Evolutionary conservation across 768 basidiomycete genomes (phyloP).

Genomic region (Kwoniella sp.): DNA sequence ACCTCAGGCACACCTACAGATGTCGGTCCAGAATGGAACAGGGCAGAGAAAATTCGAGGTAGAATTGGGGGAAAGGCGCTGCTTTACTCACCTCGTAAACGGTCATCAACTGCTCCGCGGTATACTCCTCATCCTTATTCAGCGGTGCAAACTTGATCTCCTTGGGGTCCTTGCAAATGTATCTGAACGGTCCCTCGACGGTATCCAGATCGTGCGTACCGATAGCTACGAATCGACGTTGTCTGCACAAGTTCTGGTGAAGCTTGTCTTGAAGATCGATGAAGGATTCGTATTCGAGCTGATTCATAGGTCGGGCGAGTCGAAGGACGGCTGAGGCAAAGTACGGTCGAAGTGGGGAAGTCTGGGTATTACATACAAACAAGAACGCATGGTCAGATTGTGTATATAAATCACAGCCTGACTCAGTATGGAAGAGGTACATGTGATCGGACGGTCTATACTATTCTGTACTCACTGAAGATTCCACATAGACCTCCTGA

Average conservation of each 20-base stretch:
- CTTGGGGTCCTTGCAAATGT: conserved; percentile 62
- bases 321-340: conserved; percentile 90
- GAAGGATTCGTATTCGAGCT: conserved; percentile 88
- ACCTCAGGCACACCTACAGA: too few species aligned
- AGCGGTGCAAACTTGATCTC: conserved; percentile 90
- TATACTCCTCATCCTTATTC: conserved; percentile 74
- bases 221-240: conserved; percentile 87
- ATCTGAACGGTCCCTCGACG: conserved; percentile 74
- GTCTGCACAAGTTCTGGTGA: conserved; percentile 90
- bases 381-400: too few species aligned
- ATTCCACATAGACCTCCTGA: conserved; percentile 68
- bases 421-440: too few species aligned
- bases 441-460: too few species aligned
- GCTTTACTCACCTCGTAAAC: conserved; percentile 76
- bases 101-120: conserved; percentile 87
- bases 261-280: conserved; percentile 99
- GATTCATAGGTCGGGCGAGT: conserved; percentile 78
- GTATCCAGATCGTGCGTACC: conserved; percentile 97
- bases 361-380: too few species aligned
- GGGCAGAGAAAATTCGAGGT: too few species aligned
- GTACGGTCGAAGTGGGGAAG: conserved; percentile 78
- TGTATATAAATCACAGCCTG: too few species aligned
- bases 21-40: too few species aligned
- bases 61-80: too few species aligned
- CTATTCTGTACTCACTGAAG: conserved; percentile 65